Evolutionary conservation across 106 monocot species (phyloP), one percentile per base, ranked within the genome.

Genomic region (Apostasia shenzhenica): DNA sequence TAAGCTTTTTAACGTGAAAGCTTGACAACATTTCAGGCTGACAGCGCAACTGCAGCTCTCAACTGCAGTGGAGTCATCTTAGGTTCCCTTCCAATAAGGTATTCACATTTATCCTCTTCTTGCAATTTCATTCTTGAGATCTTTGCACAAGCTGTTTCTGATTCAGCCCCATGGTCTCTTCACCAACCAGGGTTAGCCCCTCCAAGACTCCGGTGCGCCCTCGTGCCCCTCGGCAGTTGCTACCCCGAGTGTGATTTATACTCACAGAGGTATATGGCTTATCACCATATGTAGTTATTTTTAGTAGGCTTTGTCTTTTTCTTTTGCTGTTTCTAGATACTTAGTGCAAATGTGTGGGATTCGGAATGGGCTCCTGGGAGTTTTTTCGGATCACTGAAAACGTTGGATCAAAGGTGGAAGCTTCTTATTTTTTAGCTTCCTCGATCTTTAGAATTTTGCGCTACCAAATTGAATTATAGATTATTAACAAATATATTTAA

Each of bases 181-280:
- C 14, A 64, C 54, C 54, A 48, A 40, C 41, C 85, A 85, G 85
- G 81, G 77, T 85, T 57, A 85, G 81, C 49, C 85, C 85, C 13
- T 85, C 85, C 8, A 85, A 85, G 72, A 85, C 85, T 69, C 85
- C 85, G 54, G 85, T 85, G 6, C 80, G 81, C 68, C 81, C 85
- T 0, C 81, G 85, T 38, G 54, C 77, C 4, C 72, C 73, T 63
- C 73, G 73, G 45, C 70, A 14, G 1, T 3, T 14, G 1, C 14
- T 3, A 54, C 53, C 2, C 13, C 53, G 6, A 54, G 8, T 7
- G 53, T 54, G 53, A 54, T 54, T 8, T 54, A 54, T 54, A 54
- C 26, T 26, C 26, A 26, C 26, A 26, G 26, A 26, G 26, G 26
- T 26, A 26, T 26, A 26, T 26, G 26, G 26, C 26, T 26, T 26